Evolutionary conservation across 2,329 filamentous ascomycete genomes (phyloP), one percentile per base, ranked within the genome.

Genomic region (Penicillium sp.): DNA sequence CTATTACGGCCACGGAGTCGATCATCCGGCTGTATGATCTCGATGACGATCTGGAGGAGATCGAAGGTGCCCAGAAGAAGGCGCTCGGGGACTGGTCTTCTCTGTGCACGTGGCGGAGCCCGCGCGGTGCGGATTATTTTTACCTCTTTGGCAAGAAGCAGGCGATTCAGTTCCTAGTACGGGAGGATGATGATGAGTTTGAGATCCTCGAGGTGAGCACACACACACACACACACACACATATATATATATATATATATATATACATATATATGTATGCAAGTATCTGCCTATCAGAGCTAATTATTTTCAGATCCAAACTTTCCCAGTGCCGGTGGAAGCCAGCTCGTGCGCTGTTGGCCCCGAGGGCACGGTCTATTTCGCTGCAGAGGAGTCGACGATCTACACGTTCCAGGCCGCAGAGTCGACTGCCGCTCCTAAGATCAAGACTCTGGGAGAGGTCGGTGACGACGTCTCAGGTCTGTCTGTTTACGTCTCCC

Each of bases 261-360:
- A 21, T 2, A 21, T 41, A 8, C 45, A 35, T 13, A 5, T 46
- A 8, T 30, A 17, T 23, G 3, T 7, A n/a, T 35, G 31, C 31
- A 35, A 9, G 31, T 13, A 35, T 35, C 13, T 35, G 31, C 4
- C 5, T 35, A 5, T 3, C 7, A 9, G 31, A 13, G 31, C 26
- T 31, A 7, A n/a, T 9, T 6, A 13, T 9, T 1, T 17, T 57
- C 5, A 61, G 59, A 29, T 66, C 11, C 81, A 83, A 76, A 78
- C 75, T 3, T 82, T 83, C 60, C 64, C 73, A 0, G 72, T 78
- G 0, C 74, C 75, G 0, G 74, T 81, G 11, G 81, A 84, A 58
- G 73, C 77, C 3, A 78, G 79, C 3, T 77, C 79, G 0, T 84
- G 82, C 56, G 77, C 80, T 5, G 74, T 77, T 8, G 80, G 79